Conservation (phyloP, 345 rosid species). For the Rhodamnia rubescens region DNA sequence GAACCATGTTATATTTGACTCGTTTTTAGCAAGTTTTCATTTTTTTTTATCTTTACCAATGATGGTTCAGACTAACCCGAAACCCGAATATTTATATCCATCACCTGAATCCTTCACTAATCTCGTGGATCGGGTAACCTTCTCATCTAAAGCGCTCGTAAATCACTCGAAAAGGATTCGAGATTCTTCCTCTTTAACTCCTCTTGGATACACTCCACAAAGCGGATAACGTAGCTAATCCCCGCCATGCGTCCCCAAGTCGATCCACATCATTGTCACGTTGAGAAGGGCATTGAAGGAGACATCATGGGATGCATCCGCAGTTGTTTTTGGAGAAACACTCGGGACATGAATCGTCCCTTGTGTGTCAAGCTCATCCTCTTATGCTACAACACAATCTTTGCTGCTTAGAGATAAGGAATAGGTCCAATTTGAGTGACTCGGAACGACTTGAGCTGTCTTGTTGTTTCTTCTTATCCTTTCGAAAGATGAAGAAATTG, state of each 20-base stretch:
- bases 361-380: background rate
- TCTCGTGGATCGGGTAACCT: background rate
- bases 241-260: background rate
- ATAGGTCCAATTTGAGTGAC: background rate
- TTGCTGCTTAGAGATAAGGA: background rate
- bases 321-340: background rate
- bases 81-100: fast-evolving
- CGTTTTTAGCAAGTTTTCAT: no score
- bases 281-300: background rate
- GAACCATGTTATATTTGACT: no score
- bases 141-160: background rate
- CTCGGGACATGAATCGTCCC: background rate
- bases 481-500: background rate
- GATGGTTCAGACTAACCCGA: background rate
- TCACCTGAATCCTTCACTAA: background rate
- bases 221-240: background rate
- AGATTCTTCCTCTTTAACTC: background rate
- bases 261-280: background rate
- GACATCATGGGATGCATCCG: background rate
- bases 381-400: background rate
- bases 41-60: no score
- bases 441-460: background rate
- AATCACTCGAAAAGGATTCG: background rate
- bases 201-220: background rate
- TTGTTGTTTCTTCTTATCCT: background rate